These are phyloP conservation scores for Calonectria pauciramosa DNA, from an alignment of 2,329 filamentous ascomycete genomes.

Conservation along the genomic window DNA sequence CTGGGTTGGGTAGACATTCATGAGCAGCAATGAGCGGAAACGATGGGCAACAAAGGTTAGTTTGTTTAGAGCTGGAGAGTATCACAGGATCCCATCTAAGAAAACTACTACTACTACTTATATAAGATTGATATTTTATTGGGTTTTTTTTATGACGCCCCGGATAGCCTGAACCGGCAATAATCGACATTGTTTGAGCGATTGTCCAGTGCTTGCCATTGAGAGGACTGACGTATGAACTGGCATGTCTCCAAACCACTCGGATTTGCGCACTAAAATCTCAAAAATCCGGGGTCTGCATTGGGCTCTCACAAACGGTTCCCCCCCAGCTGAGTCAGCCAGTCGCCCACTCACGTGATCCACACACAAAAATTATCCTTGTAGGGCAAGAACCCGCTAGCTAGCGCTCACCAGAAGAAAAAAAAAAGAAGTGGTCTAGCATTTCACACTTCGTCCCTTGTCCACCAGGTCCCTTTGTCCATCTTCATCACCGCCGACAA, in stretches of 20 bases:
- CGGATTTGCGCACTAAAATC: background rate
- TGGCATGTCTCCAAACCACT: background rate
- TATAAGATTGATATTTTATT: slow-evolving; percentile 2
- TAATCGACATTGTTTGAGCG: background rate
- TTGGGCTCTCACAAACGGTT: background rate
- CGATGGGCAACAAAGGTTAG: slow-evolving; percentile 1
- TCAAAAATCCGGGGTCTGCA: slow-evolving; percentile 3
- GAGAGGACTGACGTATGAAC: background rate
- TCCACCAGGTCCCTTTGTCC: slow-evolving; percentile 42
- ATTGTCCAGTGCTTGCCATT: background rate
- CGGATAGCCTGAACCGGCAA: background rate
- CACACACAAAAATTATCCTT: background rate
- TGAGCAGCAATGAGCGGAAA: slow-evolving; percentile 20
- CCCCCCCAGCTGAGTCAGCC: background rate
- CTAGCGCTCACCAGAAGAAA: slow-evolving; percentile 49
- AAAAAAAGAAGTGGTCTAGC: slow-evolving; percentile 50
- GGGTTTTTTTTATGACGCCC: background rate
- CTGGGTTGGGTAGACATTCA: slow-evolving; percentile 31
- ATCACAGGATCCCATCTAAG: slow-evolving; percentile 26
- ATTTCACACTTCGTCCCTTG: slow-evolving; percentile 45
- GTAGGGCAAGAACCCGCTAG: slow-evolving; percentile 52
- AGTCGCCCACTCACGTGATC: slow-evolving; percentile 30
- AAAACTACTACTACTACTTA: slow-evolving; percentile 6
- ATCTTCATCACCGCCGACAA: slow-evolving; percentile 55
- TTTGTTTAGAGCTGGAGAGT: slow-evolving; percentile 20